Conservation (phyloP, 306 rosid species). For the Lablab purpureus region DNA sequence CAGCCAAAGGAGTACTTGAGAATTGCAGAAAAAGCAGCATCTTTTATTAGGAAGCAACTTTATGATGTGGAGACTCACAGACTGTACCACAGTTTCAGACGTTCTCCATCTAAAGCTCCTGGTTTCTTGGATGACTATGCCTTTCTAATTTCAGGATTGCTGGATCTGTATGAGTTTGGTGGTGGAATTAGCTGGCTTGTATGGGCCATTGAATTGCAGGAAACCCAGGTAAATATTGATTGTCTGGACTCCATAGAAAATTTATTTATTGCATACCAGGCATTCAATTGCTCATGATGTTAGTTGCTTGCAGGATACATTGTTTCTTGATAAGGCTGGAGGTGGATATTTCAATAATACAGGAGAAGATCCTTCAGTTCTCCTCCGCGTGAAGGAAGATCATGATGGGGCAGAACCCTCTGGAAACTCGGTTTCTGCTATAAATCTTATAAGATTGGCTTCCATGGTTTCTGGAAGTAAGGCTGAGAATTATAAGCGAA, state of each 20-base stretch:
- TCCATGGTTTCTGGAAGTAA: constrained; percentile 73
- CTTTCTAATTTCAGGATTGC: constrained; percentile 81
- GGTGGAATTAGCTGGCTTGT: constrained; percentile 75
- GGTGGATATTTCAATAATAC: constrained; percentile 92
- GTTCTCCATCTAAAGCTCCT: constrained; percentile 85
- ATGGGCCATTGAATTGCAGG: constrained; percentile 92
- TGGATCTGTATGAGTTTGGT: constrained; percentile 89
- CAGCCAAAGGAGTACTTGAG: constrained; percentile 80
- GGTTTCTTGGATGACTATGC: constrained; percentile 95
- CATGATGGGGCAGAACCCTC: constrained; percentile 97
- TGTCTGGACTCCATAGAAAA: constrained; percentile 17
- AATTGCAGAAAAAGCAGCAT: constrained; percentile 83
- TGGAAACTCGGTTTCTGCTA: constrained; percentile 87
- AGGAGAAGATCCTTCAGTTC: constrained; percentile 90
- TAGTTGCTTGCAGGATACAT: constrained; percentile 71
- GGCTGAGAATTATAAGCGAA: constrained; percentile 68
- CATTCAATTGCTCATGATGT: constrained; percentile 35
- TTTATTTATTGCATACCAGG: constrained; percentile 7
- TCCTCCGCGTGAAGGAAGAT: constrained; percentile 93
- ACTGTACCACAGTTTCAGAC: constrained; percentile 86
- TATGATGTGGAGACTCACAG: constrained; percentile 66
- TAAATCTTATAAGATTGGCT: constrained; percentile 80
- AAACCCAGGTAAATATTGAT: constrained; percentile 71
- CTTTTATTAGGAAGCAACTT: constrained; percentile 74
- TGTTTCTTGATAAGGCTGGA: constrained; percentile 88